Base-by-base conservation (phyloP, 2,329 filamentous ascomycete species). In the Drechslerella stenobrocha region DNA sequence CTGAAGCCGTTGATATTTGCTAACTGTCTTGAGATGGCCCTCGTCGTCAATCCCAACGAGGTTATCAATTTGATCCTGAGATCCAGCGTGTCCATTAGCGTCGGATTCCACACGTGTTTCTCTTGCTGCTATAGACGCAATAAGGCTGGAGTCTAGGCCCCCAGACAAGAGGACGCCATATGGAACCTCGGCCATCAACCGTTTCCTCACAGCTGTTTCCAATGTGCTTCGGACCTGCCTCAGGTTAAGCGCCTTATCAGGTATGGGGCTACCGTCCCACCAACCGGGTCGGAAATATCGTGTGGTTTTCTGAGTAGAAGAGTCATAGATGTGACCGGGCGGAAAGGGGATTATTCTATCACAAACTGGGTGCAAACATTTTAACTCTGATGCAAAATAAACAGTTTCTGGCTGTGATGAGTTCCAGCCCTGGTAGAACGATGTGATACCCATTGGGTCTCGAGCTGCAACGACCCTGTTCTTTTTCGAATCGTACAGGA, bases 141-240 rank as follows among this genome's bases (percentile, higher is more conserved):
- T 90, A 78, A 98, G 80, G 77, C 90, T 96, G 46, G 93, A 98
- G 78, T 98, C 93, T 52, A 98, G 82, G 73, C 93, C 93, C 75
- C 93, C 93, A 52, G 93, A 98, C 50, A 98, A 82, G 64, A 98
- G 80, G 20, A 98, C 93, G 78, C 93, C 93, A 76, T 96, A 98
- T 13, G 93, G 93, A 32, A 98, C 93, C 79, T 98, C 93, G 20
- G 93, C 93, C 93, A 98, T 98, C 76, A 98, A 82, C 72, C 93
- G 87, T 81, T 98, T 98, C 75, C 92, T 85, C 60, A 98, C 93
- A 8, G 93, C 86, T 78, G 86, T 88, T 81, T 97, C 93, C 67
- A 98, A 82, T 1, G 87, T 86, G 75, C 87, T 83, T 72, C 93
- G 85, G 73, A 98, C 82, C 53, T 84, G 76, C 81, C 88, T 95